Conservation (phyloP, 805 yeast species). For the Barnettozyma siamensis region DNA sequence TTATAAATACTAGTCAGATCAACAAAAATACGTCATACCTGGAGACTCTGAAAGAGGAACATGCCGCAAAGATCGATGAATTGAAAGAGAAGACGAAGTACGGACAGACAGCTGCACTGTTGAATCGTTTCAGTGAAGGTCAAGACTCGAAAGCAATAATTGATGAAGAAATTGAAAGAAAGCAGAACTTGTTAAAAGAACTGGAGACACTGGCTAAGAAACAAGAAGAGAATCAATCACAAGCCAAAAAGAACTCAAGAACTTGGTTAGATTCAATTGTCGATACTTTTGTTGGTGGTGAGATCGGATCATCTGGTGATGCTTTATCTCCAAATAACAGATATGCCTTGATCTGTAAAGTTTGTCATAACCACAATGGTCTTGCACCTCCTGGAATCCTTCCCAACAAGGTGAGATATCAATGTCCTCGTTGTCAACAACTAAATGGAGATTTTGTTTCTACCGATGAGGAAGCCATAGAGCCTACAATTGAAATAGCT, state of each 20-base stretch:
- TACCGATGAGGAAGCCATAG: not conserved
- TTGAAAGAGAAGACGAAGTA: conserved; percentile 70
- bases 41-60: conserved; percentile 37
- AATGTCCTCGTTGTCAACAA: conserved; percentile 54
- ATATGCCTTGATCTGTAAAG: conserved; percentile 64
- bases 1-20: conserved; percentile 7
- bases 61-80: conserved; percentile 53
- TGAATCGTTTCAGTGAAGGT: conserved; percentile 56
- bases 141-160: conserved; percentile 36
- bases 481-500: not conserved
- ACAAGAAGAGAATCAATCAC: not conserved
- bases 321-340: conserved; percentile 41
- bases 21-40: conserved; percentile 15
- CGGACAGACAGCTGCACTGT: conserved; percentile 66
- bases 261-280: conserved; percentile 37
- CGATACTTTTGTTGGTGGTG: conserved; percentile 51
- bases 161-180: conserved; percentile 37
- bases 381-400: conserved; percentile 65
- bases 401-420: conserved; percentile 46
- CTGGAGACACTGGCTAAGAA: conserved; percentile 6
- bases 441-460: conserved; percentile 15
- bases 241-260: not conserved
- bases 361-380: conserved; percentile 72
- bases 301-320: not conserved
- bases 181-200: conserved; percentile 32